Evolutionary conservation across 1,284 basidiomycete species (phyloP), one percentile per base, ranked within the genome.

Genomic region (Schizophyllum amplum): DNA sequence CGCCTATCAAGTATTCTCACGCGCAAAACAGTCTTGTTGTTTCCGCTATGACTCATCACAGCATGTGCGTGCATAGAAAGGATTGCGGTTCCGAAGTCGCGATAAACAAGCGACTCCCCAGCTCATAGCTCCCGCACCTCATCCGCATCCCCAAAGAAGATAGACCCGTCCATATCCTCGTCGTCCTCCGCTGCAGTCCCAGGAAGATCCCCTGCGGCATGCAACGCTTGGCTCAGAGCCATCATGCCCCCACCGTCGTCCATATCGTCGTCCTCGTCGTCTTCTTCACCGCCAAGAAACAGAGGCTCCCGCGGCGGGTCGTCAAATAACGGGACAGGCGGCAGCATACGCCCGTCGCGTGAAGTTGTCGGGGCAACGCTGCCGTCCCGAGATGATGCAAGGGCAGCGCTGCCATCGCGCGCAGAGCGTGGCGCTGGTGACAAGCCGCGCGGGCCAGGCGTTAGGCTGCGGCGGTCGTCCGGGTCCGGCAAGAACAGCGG

Each of bases 131-230:
- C 83, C 64, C 74, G 79, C 47, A 72, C 72, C 71, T 91, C 88
- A 64, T 91, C 88, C 33, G 88, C 89, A 68, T 91, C 88, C 15
- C 86, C 89, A 61, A 90, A 88, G 52, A 91, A 79, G 47, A 84
- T 78, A 9, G 78, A 80, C 23, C 82, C 84, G 57, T 89, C 87
- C 63, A 86, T 81, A 54, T 87, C 86, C 54, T 90, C 86, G 24
- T 88, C 86, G 55, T 85, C 83, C n/a, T 88, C 85, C 22, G 79
- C 77, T 24, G 74, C 75, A 1, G 68, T 72, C 7, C 79, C 80
- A 47, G 77, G 71, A 60, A 76, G 71, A 49, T 81, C 79, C 20
- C 82, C 82, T 6, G 77, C 74, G 26, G 79, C 74, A 59, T 80
- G 80, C 51, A 91, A 72, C n/a, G 79, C 72, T 66, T 91, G 88